Conservation (phyloP, 139 green algal species). For the Volvox reticuliferus region DNA sequence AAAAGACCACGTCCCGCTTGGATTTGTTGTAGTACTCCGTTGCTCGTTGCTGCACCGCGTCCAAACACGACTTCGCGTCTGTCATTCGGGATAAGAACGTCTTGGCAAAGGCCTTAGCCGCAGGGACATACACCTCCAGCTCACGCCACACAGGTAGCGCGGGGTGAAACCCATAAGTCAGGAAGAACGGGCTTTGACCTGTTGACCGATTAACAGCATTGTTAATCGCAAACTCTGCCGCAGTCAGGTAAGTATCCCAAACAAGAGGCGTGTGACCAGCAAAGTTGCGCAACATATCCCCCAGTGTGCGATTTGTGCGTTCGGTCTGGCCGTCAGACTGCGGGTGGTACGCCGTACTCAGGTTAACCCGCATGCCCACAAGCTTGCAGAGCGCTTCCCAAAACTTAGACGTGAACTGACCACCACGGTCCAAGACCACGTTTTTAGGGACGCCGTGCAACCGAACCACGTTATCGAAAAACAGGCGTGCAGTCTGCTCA, state of each 20-base stretch:
- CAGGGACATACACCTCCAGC: not conserved
- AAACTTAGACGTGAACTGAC: conserved; percentile 38
- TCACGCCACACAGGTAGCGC: not conserved
- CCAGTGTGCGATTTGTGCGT: no score
- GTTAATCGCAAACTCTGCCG: not conserved
- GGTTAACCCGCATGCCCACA: not conserved
- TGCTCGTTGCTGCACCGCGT: no score
- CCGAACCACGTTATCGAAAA: conserved; percentile 10
- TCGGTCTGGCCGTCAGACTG: not conserved
- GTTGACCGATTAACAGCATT: no score
- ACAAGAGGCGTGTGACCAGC: not conserved
- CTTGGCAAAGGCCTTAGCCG: no score
- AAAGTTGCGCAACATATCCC: not conserved
- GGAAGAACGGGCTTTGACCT: no score
- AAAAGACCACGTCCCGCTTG: not conserved
- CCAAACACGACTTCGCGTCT: no score
- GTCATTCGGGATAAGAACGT: no score
- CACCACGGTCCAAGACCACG: conserved; percentile 43
- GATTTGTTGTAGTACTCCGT: not conserved
- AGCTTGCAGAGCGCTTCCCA: conserved; percentile 15
- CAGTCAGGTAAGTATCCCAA: not conserved
- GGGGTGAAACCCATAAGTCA: not conserved
- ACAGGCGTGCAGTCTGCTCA: conserved; percentile 44
- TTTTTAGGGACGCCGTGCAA: conserved; percentile 22
- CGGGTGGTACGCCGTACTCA: not conserved